A percentile compares a stretch with the other conserved stretches of the same genome.
Conservation (phyloP, 805 yeast species). For the Candida insectorum region DNA sequence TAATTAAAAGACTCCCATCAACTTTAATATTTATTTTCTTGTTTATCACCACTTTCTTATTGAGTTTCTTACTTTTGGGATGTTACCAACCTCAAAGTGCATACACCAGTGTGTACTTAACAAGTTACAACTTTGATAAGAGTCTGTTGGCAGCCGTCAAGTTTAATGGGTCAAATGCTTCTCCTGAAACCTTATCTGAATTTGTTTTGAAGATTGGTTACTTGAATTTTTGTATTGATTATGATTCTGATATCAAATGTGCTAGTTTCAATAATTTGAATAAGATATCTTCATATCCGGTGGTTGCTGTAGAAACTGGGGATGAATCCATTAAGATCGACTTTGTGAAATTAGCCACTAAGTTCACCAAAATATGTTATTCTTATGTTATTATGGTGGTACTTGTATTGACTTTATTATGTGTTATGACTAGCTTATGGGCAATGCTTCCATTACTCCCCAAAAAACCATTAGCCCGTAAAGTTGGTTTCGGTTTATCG, state of each 20-base stretch:
- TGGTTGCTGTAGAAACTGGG: constrained; percentile 10
- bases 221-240: constrained; percentile 51
- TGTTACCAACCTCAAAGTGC: constrained; percentile 39
- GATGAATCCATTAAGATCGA: constrained; percentile 25
- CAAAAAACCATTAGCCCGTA: constrained; percentile 18
- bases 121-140: constrained; percentile 46
- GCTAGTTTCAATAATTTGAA: constrained; percentile 25
- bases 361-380: constrained; percentile 47
- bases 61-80: constrained; percentile 56
- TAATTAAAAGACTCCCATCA: constrained; percentile 11
- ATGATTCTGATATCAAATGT: constrained; percentile 32
- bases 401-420: constrained; percentile 39
- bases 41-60: constrained; percentile 46
- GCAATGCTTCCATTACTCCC: constrained; percentile 49
- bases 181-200: constrained; percentile 27
- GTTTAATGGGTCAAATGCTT: constrained; percentile 9
- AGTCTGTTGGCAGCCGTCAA: constrained; percentile 14
- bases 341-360: constrained; percentile 44
- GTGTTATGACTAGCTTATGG: constrained; percentile 35
- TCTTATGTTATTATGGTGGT: constrained; percentile 53
- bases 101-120: constrained; percentile 49
- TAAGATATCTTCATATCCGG: constrained; percentile 14
- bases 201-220: constrained; percentile 53
- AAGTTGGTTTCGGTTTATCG: constrained; percentile 27
- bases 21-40: constrained; percentile 37